Evolutionary conservation across 495 filamentous ascomycete species (phyloP), one percentile per base, ranked within the genome.

Genomic region (Barbatosphaeria neglecta): DNA sequence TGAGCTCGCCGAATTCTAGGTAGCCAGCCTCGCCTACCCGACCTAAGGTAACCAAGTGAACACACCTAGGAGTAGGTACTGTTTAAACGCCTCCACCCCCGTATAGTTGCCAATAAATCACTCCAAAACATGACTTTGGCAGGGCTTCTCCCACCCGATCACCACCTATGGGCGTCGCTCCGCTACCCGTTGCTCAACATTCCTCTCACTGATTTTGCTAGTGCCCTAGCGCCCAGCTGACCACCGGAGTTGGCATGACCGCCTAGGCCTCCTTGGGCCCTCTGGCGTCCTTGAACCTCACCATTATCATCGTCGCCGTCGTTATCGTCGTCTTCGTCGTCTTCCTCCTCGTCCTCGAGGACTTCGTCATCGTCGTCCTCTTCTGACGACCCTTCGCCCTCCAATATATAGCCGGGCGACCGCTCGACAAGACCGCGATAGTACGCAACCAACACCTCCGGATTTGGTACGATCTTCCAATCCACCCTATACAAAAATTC

Each of bases 391-490:
- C 51, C 59, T 9, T 64, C 61, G 4, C 47, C 52, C 44, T 75
- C 62, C 7, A 78, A 51, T 22, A 49, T 38, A 45, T 74, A 77
- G 7, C 66, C 66, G 3, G 61, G 60, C 28, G 67, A 70, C 6
- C 75, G 66, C 42, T 69, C 87, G 19, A 94, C 84, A 19, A 98
- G 65, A 27, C 86, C 92, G 51, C 76, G 74, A 59, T 97, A 98
- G 54, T 98, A 98, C 44, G 94, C 89, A 39, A 83, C 87, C 40
- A 98, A 65, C 4, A 92, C 82, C 59, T 97, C 93, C 5, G 90
- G 88, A 51, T 90, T 85, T 15, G 92, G 92, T 9, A 98, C 90
- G 56, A 98, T 98, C 46, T 83, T 83, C 92, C 92, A 98, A 48
- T 95, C 85, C 22, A 97, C 83, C 50, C 85, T 72, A 60, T 85